Conservation (phyloP, 805 yeast species). For the Clavispora carvajalis region DNA sequence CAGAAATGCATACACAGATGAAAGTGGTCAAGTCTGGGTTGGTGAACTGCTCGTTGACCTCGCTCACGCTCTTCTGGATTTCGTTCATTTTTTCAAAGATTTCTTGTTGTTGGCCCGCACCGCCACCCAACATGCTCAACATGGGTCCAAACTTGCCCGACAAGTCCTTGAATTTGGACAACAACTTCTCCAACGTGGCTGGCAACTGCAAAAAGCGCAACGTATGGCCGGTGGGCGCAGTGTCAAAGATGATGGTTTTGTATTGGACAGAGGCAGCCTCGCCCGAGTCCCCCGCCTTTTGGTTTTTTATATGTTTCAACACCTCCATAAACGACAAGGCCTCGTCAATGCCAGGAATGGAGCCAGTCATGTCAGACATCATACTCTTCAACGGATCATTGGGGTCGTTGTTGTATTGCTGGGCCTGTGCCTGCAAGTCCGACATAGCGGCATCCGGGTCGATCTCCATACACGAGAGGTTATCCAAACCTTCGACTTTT, state of each 20-base stretch:
- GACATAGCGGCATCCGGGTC: conserved; percentile 93
- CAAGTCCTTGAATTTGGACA: conserved; percentile 82
- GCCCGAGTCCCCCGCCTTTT: conserved; percentile 30
- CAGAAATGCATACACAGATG: conserved; percentile 96
- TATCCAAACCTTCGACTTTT: conserved; percentile 80
- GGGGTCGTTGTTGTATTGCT: conserved; percentile 48
- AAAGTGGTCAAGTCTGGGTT: conserved; percentile 94
- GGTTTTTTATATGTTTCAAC: conserved; percentile 88
- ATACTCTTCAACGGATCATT: conserved; percentile 63
- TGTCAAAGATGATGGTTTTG: conserved; percentile 91
- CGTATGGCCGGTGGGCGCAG: conserved; percentile 99
- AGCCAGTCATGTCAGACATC: conserved; percentile 87
- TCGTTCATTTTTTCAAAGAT: conserved; percentile 75
- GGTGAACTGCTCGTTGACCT: conserved; percentile 91
- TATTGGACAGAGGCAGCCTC: conserved; percentile 37
- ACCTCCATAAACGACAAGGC: conserved; percentile 98
- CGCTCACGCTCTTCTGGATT: conserved; percentile 72
- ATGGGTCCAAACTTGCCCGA: conserved; percentile 87
- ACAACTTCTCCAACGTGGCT: conserved; percentile 79
- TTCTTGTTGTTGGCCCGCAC: conserved; percentile 56
- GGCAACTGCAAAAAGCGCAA: conserved; percentile 93
- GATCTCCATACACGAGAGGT: conserved; percentile 96
- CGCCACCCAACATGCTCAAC: conserved; percentile 73
- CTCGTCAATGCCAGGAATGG: conserved; percentile 98
- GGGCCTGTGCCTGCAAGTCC: conserved; percentile 68